Percentiles rank a stretch among this genome's conserved stretches.
phyloP scores from a whole-genome alignment of 169 alveolate genomes.

The Plasmodium vivax region DNA sequence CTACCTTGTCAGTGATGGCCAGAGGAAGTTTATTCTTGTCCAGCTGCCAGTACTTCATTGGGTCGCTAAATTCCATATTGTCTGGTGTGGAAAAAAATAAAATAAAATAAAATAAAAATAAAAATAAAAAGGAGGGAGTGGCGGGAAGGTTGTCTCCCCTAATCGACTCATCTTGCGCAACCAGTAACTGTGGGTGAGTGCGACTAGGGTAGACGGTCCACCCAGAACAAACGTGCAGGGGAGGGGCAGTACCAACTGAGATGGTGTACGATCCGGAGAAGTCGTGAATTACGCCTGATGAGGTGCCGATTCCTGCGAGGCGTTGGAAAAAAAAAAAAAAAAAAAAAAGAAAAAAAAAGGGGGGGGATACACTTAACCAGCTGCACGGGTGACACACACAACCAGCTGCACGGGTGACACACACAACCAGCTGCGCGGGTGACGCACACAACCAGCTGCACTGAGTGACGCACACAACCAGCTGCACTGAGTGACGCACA shows the following conservation, averaged over 20 bases:
- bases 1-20: conserved; percentile 30
- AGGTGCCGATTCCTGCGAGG: conserved; percentile 28
- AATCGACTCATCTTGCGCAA: not conserved
- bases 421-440: no score
- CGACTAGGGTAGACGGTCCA: not conserved
- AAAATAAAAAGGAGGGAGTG: not conserved
- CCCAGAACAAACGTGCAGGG: not conserved
- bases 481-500: not conserved
- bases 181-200: not conserved
- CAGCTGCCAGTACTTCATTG: conserved; percentile 54
- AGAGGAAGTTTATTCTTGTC: conserved; percentile 53
- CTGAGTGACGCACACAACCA: not conserved
- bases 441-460: not conserved
- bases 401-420: no score
- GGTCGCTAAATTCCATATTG: conserved; percentile 55
- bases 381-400: no score
- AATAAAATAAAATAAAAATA: not conserved
- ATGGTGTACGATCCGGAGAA: conserved; percentile 39
- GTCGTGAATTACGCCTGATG: conserved; percentile 35
- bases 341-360: not conserved
- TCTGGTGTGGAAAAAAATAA: conserved; percentile 3
- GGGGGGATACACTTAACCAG: not conserved
- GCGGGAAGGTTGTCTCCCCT: not conserved
- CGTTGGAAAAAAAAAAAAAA: not conserved
- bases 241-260: conserved; percentile 26